Conservation (phyloP, 2,329 filamentous ascomycete genomes). For the Pseudopyricularia cyperi region DNA sequence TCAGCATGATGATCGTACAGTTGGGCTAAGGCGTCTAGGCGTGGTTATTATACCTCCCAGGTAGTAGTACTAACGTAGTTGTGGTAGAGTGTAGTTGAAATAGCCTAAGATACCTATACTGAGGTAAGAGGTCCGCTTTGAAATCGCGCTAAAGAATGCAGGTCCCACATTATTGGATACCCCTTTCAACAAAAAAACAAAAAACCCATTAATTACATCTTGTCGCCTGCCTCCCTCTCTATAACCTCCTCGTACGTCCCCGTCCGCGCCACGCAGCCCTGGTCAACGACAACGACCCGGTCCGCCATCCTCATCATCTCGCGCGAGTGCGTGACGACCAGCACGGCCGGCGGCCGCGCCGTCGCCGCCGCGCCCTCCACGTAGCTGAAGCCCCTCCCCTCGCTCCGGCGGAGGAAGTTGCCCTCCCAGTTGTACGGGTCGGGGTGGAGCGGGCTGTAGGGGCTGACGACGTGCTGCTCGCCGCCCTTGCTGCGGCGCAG, state of each 20-base stretch:
- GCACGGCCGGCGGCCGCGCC: conserved; percentile 43
- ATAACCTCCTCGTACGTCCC: conserved; percentile 54
- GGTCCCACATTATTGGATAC: too few relatives aligned
- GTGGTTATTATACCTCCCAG: too few relatives aligned
- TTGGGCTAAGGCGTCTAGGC: too few relatives aligned
- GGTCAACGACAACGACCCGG: conserved; percentile 59
- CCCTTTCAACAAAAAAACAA: too few relatives aligned
- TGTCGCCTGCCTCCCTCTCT: conserved; percentile 4
- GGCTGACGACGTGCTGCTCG: not conserved
- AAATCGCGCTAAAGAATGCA: too few relatives aligned
- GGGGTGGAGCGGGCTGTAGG: not conserved
- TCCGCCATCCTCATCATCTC: conserved; percentile 82
- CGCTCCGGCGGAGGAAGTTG: not conserved
- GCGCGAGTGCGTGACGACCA: conserved; percentile 69
- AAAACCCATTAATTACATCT: too few relatives aligned
- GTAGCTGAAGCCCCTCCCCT: not conserved
- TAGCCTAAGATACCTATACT: too few relatives aligned
- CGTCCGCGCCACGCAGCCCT: conserved; percentile 50
- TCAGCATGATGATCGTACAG: too few relatives aligned
- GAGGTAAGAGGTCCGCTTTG: too few relatives aligned
- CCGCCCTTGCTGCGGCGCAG: not conserved
- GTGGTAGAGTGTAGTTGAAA: too few relatives aligned
- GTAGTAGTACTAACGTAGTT: too few relatives aligned
- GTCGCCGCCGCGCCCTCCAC: not conserved
- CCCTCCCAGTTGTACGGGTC: not conserved